Base-by-base conservation (phyloP, 2,329 filamentous ascomycete genomes). In the Elsinoe necatrix region DNA sequence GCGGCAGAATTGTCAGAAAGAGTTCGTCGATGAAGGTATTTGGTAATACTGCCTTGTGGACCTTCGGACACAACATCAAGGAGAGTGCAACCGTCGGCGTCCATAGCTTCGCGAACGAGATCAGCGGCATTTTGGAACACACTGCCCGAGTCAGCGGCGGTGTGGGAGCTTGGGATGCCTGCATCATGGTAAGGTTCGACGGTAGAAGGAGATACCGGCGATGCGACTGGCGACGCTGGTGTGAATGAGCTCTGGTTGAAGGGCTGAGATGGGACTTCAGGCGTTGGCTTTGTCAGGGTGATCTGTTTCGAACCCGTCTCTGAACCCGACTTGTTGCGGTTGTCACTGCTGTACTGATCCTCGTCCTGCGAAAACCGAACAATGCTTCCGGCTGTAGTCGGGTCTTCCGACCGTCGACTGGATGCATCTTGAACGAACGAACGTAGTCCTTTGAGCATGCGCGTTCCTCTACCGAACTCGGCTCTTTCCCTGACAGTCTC, bases 401-500 rank as follows among this genome's bases (percentile, higher is more conserved):
- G 16, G 25, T 52, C 48, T 23, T 52, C 59, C 16, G 63, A 42
- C 3, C 48, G 48, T 35, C 48, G 48, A 27, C 47, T 56, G 7
- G 59, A 62, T 31, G 62, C 63, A 4, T 64, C 67, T 48, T 69
- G 64, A 42, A 71, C 67, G 57, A 71, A 82, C 16, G 73, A 71
- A 2, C 76, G 78, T 27, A 82, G 68, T 0, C 79, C 78, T 16
- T 76, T 74, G 35, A 77, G 77, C 67, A 77, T 82, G 61, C 72
- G 76, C 62, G 75, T 80, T 50, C 72, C 78, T 62, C 73, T 74
- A 63, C 71, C 76, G 62, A 75, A 78, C 61, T 77, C 80, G 56
- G 73, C 78, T 55, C 70, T 76, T 59, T 72, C 75, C 60, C 75
- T 74, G 43, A 72, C 79, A 72, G 74, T 78, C 69, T 83, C 81